These are phyloP conservation scores for Cladosporium sp. DNA, from an alignment of 2,329 filamentous ascomycete genomes.

Conservation along the genomic window DNA sequence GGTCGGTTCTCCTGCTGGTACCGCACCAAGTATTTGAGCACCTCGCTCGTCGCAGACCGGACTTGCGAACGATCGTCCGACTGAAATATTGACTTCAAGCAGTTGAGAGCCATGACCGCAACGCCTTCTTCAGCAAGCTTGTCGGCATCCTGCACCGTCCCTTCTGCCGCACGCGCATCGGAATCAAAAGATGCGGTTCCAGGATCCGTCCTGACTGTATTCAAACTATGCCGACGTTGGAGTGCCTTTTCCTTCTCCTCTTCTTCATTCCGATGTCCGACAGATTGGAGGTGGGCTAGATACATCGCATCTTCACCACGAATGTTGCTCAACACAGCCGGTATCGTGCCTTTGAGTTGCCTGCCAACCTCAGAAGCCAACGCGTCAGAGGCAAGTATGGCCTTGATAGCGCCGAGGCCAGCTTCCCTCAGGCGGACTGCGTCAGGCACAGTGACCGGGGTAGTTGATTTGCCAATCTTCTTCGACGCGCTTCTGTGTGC, in stretches of 20 bases:
- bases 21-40: conserved; percentile 66
- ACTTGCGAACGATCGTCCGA: conserved; percentile 80
- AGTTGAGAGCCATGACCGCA: conserved; percentile 76
- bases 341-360: conserved; percentile 74
- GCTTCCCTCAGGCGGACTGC: conserved; percentile 58
- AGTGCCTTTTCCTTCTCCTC: conserved; percentile 62
- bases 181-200: conserved; percentile 39
- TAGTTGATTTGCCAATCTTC: conserved; percentile 29
- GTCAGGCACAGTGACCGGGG: conserved; percentile 57
- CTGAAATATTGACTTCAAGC: conserved; percentile 80
- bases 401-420: conserved; percentile 68
- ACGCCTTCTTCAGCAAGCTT: conserved; percentile 86
- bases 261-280: conserved; percentile 64
- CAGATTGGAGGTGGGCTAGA: conserved; percentile 63
- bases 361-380: conserved; percentile 70
- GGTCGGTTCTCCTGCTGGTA: conserved; percentile 20
- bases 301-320: conserved; percentile 70
- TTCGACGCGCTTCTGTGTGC: conserved; percentile 59
- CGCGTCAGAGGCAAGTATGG: conserved; percentile 74
- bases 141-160: conserved; percentile 81
- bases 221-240: conserved; percentile 70
- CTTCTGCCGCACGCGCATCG: conserved; percentile 63
- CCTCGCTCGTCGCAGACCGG: conserved; percentile 66
- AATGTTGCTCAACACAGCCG: conserved; percentile 81
- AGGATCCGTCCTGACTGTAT: conserved; percentile 63